Percentiles rank a stretch among this genome's conserved stretches.
phyloP scores from a whole-genome alignment of 306 rosid genomes.

The Vachellia pachyceras region DNA sequence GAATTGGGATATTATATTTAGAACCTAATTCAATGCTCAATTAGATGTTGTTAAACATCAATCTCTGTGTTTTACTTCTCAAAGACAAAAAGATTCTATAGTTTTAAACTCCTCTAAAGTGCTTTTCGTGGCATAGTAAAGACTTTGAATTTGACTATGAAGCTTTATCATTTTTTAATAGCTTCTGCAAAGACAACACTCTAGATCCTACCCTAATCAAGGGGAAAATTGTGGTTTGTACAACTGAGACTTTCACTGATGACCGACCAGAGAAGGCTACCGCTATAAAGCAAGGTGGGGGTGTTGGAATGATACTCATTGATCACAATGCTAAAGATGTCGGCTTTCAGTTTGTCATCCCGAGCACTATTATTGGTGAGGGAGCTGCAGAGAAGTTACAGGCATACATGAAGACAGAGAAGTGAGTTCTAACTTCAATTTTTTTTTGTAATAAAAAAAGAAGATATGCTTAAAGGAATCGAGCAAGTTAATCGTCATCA shows the following conservation, averaged over 20 bases:
- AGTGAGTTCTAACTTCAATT: constrained; percentile 51
- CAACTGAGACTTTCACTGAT: constrained; percentile 52
- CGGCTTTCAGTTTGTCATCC: constrained; percentile 67
- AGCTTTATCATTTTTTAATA: constrained; percentile 34
- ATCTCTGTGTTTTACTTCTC: neutral
- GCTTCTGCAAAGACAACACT: constrained; percentile 72
- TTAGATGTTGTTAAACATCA: neutral
- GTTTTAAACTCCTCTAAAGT: neutral
- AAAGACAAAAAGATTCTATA: neutral
- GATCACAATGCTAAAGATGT: constrained; percentile 63
- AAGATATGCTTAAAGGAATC: neutral
- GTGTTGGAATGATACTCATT: constrained; percentile 73
- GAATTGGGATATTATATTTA: too few species aligned
- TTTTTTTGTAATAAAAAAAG: neutral
- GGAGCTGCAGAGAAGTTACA: constrained; percentile 64
- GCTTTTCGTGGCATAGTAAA: neutral
- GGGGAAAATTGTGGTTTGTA: constrained; percentile 69
- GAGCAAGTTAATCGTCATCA: neutral
- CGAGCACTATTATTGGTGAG: constrained; percentile 66
- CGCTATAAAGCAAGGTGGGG: constrained; percentile 59
- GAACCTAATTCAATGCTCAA: too few species aligned
- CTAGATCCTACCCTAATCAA: constrained; percentile 57
- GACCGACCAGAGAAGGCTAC: constrained; percentile 46
- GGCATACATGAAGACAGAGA: constrained; percentile 55
- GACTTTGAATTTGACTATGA: too few species aligned